Base-by-base conservation (phyloP, 2,329 filamentous ascomycete species). In the Pestalotiopsis sp. region DNA sequence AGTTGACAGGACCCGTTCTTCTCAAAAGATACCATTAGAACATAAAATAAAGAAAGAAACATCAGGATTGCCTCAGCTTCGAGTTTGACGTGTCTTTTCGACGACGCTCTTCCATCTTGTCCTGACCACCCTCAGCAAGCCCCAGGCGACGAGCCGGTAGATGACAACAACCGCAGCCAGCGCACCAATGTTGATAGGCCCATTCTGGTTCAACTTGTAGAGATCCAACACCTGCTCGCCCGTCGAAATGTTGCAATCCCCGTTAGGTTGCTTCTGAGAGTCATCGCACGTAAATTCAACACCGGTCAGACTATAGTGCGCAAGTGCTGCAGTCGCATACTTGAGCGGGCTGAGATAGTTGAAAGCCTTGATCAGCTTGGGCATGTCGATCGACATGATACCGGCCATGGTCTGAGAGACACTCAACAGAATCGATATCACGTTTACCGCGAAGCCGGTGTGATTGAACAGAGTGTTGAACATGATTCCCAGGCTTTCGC, bases 391-490 rank as follows among this genome's bases (percentile, higher is more conserved):
- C 68, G 89, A 92, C 78, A 94, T 86, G 41, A 94, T 83, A 0
- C 92, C 92, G 0, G 87, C 87, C 85, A 94, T 92, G 75, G 90
- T 87, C 73, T 91, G 91, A 0, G 91, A 90, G 7, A 95, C 86
- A 0, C 89, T 90, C 3, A 95, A 83, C 20, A 94, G 83, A 57
- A 93, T 86, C 0, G 87, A 90, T 71, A 91, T 93, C 68, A 93
- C 80, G 73, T 93, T 93, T 69, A 94, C 88, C 0, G 92, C 91
- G 77, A 94, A 94, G 2, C 92, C 92, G 0, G 91, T 92, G 75
- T 94, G 92, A 7, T 77, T 79, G 77, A 94, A 92, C 9, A 94
- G 80, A 0, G 92, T 94, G 80, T 93, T 93, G 83, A 94, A 94
- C 81, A 93, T 89, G 75, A 95, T 94, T 0, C 92, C 92, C 1